Base-by-base conservation (phyloP, 768 basidiomycete species). In the Rhodotorula kratochvilovae region DNA sequence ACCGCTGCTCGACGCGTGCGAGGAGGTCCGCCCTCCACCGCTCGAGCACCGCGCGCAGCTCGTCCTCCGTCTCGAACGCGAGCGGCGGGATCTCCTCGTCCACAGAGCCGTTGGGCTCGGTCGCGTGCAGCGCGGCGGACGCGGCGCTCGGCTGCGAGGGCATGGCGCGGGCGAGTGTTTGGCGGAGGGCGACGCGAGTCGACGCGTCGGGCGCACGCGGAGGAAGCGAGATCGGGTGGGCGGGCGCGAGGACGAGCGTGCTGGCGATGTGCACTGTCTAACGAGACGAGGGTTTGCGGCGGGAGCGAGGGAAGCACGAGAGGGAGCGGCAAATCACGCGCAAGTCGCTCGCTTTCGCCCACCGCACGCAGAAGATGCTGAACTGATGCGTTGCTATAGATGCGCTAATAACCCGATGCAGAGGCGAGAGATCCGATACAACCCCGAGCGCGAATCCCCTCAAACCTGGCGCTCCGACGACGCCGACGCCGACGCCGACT, bases 61-160 rank as follows among this genome's bases (percentile, higher is more conserved):
- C 65, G 45, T 66, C 65, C 36, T 66, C 65, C 4, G 31, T 16
- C 2, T 66, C 65, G 48, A 66, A 66, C 5, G 56, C 65, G 36
- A 66, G 65, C 27, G 65, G 65, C 27, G 65, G 65, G 46, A 66
- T 59, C 42, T 42, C 62, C n/a, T 43, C 63, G 51, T 45, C 58
- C n/a, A 42, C 25, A 27, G 57, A 58, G 23, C 6, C 19, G 57
- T 58, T 59, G 27, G n/a, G 19, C 3, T 35, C 56, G 23, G 21
- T 29, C 3, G 35, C 23, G 12, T 13, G 51, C 12, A 53, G 51
- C 13, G 51, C 51, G 51, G 51, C 51, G 51, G n/a, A 3, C 15
- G 51, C 27, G n/a, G 51, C 27, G n/a, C 29, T 53, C 27, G 51
- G 27, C n/a, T 29, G 27, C 13, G 51, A 8, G 12, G 51, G 51